Evolutionary conservation across 495 filamentous ascomycete genomes (phyloP).

Genomic region (Ramalina intermedia): DNA sequence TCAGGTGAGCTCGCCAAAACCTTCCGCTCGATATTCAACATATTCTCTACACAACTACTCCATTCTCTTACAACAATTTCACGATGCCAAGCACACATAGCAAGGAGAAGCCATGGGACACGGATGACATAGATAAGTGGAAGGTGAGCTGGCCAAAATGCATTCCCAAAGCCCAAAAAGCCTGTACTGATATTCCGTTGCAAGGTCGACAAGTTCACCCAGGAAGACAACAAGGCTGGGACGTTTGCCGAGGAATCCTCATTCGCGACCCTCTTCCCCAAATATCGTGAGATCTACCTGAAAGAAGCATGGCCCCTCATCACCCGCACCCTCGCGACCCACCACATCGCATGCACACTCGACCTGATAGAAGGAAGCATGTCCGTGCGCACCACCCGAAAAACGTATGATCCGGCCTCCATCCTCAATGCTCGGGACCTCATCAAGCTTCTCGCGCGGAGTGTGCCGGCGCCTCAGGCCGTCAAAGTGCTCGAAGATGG

Average conservation of each 20-base stretch:
- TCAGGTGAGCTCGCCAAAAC: not conserved
- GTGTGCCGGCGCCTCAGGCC: constrained; percentile 81
- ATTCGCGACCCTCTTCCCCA: constrained; percentile 83
- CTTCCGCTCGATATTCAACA: not conserved
- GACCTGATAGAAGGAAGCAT: constrained; percentile 93
- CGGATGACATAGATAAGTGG: constrained; percentile 96
- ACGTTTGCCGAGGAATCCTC: constrained; percentile 86
- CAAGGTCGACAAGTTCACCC: constrained; percentile 71
- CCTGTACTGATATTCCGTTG: not conserved
- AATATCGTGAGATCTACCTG: constrained; percentile 92
- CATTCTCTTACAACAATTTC: not conserved
- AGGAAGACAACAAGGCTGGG: constrained; percentile 72
- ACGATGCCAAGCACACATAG: constrained; percentile 89
- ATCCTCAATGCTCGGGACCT: constrained; percentile 92
- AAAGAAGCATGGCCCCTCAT: constrained; percentile 79
- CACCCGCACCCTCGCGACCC: constrained; percentile 67
- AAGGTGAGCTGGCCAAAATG: constrained; percentile 38
- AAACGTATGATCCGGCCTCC: constrained; percentile 86
- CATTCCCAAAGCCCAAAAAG: not conserved
- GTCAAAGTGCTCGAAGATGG: constrained; percentile 90
- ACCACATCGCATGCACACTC: constrained; percentile 71
- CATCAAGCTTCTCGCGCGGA: constrained; percentile 81
- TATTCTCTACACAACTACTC: not conserved
- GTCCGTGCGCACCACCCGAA: constrained; percentile 87
- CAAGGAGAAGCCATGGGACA: constrained; percentile 93